Conservation (phyloP, 2,329 filamentous ascomycete genomes). For the Ambrosiella beaveri region DNA sequence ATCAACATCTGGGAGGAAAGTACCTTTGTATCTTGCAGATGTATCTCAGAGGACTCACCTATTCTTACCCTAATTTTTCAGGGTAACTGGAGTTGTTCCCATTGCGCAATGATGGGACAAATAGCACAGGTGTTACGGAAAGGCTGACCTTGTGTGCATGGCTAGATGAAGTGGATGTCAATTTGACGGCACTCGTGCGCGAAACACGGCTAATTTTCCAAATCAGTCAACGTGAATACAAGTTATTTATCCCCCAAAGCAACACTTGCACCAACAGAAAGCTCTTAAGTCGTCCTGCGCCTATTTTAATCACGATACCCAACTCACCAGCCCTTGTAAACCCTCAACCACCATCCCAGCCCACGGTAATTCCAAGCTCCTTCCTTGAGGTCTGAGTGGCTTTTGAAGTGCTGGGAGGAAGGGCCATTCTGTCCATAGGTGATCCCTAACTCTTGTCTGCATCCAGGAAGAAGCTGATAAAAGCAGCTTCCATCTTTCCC, state of each 20-base stretch:
- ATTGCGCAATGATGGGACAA: not conserved
- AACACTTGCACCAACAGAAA: not conserved
- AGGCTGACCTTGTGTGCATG: not conserved
- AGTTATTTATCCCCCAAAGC: not conserved
- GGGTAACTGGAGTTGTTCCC: too few species aligned
- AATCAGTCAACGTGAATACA: not conserved
- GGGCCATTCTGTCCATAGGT: not conserved
- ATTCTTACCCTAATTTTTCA: too few species aligned
- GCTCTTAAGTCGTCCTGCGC: not conserved
- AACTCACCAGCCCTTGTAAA: not conserved
- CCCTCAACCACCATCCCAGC: not conserved
- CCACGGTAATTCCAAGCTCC: not conserved
- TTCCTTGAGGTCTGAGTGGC: slow-evolving; percentile 1
- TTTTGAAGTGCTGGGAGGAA: slow-evolving; percentile 2
- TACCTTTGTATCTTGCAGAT: too few species aligned
- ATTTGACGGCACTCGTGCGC: not conserved
- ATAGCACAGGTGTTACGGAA: not conserved
- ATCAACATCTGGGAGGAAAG: too few species aligned
- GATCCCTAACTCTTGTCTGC: not conserved
- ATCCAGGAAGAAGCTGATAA: not conserved
- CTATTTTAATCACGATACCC: too few species aligned
- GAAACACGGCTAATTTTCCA: not conserved
- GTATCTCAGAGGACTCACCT: too few species aligned
- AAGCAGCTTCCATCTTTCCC: not conserved
- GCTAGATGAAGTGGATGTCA: not conserved